Evolutionary conservation across 805 yeast species (phyloP), one percentile per base, ranked within the genome.

Genomic region (Ogataea nakhonphanomensis): DNA sequence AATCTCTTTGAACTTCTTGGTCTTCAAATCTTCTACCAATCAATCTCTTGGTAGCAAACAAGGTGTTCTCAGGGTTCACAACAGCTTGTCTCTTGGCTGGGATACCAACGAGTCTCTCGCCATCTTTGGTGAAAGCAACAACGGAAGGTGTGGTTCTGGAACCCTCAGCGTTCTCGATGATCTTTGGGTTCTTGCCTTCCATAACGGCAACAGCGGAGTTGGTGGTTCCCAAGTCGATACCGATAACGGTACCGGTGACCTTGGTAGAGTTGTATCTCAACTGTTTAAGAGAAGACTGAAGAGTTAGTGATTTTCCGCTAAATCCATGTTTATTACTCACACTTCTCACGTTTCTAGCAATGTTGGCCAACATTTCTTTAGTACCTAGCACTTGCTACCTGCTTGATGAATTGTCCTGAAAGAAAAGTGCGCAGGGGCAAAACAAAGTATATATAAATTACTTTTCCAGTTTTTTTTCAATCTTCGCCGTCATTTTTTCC

Each of bases 151-250:
- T 84, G 5, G 93, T 84, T 56, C 90, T 69, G 33, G 78, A 76
- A 25, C 91, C 93, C 65, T 84, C 86, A 45, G 80, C 84, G 56
- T 84, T 81, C 62, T 84, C 90, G 36, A 85, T 71, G 43, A 84
- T 82, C 45, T 69, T 68, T 21, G 88, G 79, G 22, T 73, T 70
- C 48, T 76, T 68, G 33, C 83, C 82, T 52, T 76, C 76, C 67
- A 81, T 79, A 41, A 82, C 67, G 8, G 95, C 95, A 24, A 84
- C 91, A 2, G 93, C 95, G 31, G 91, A 83, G 64, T 85, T 85
- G 31, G 95, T 85, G 15, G 95, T 85, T 21, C 95, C 95, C 41
- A 85, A 63, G 62, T 85, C 95, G 48, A 85, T 84, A 43, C 95
- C 95, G 35, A 83, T 76, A 4, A 83, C 88, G 41, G 65, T 56